These are phyloP conservation scores for Punica granatum DNA, from an alignment of 345 rosid genomes.

Conservation along the genomic window DNA sequence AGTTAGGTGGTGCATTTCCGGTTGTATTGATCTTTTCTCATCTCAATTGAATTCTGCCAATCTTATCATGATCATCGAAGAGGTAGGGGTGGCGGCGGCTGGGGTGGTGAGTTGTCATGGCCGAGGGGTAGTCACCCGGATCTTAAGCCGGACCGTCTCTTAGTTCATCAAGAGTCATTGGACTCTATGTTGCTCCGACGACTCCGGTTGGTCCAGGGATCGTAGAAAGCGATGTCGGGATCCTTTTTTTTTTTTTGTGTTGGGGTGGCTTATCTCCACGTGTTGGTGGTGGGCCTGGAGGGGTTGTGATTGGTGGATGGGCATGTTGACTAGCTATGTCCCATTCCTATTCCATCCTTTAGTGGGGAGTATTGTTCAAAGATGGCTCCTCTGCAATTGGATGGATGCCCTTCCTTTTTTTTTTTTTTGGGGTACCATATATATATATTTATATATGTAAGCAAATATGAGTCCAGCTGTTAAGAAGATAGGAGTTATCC, in stretches of 20 bases:
- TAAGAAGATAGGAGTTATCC: conserved; percentile 26
- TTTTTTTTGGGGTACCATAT: not conserved
- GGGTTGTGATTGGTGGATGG: conserved; percentile 8
- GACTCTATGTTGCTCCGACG: too few relatives aligned
- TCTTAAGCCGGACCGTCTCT: too few relatives aligned
- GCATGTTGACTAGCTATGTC: conserved; percentile 11
- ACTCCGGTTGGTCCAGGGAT: too few relatives aligned
- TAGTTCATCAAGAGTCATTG: too few relatives aligned
- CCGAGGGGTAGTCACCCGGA: too few relatives aligned
- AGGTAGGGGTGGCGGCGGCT: too few relatives aligned
- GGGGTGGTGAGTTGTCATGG: too few relatives aligned
- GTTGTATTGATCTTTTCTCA: not conserved
- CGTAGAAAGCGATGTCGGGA: too few relatives aligned
- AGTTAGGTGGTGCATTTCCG: conserved; percentile 10
- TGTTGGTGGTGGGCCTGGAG: not conserved
- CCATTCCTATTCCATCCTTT: not conserved
- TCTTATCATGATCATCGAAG: too few relatives aligned
- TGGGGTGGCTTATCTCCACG: not conserved
- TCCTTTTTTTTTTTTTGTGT: not conserved
- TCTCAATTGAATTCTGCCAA: not conserved
- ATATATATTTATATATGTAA: too few relatives aligned
- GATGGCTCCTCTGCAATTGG: conserved; percentile 17
- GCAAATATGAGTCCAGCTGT: conserved; percentile 4
- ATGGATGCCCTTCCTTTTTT: not conserved
- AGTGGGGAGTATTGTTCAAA: conserved; percentile 16